Base-by-base conservation (phyloP, 148 eudicot species). In the Hydrangea macrophylla region DNA sequence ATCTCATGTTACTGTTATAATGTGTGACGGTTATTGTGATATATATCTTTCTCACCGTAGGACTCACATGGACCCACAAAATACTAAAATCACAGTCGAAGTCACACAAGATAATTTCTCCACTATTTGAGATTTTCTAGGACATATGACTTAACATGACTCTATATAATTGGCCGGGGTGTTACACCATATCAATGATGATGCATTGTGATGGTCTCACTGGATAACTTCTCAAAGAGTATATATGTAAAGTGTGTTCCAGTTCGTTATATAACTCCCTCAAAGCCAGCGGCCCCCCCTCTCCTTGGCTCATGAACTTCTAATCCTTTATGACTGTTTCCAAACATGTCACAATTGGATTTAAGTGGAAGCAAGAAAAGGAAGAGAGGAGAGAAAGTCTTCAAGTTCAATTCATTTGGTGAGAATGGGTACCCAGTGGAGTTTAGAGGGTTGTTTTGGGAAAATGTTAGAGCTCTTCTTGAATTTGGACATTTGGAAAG, bases 331-430 rank as follows among this genome's bases (percentile, higher is more conserved):
- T 7, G 15, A 24, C 20, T 27, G 12, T n/a, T n/a, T 68, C 10
- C 9, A 9, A 70, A 17, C 4, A 74, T 73, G 79, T 70, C 74
- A 5, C 65, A 70, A 51, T 62, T 80, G 56, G 79, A 83, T 68
- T 31, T 76, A 37, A 76, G 66, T 33, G 81, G 82, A 1, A 73
- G 85, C 75, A 83, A 84, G 71, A 92, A 87, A 71, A 89, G 90
- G 82, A 87, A 86, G 72, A 87, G 87, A 68, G 81, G 84, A 11
- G 86, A 84, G 48, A 74, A 81, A 58, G 88, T 87, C 4, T 95
- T 85, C 69, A 76, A 86, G 68, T 91, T 95, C 77, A 88, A 84
- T 86, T 78, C 79, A 0, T 95, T 95, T 51, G 88, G 95, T 0
- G 87, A 85, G 33, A 82, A 84, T 36, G 98, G 97, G 0, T 79